A percentile compares a stretch with the other conserved stretches of the same genome.
Conservation (phyloP, 805 yeast genomes). For the Wickerhamiella parazyma region DNA sequence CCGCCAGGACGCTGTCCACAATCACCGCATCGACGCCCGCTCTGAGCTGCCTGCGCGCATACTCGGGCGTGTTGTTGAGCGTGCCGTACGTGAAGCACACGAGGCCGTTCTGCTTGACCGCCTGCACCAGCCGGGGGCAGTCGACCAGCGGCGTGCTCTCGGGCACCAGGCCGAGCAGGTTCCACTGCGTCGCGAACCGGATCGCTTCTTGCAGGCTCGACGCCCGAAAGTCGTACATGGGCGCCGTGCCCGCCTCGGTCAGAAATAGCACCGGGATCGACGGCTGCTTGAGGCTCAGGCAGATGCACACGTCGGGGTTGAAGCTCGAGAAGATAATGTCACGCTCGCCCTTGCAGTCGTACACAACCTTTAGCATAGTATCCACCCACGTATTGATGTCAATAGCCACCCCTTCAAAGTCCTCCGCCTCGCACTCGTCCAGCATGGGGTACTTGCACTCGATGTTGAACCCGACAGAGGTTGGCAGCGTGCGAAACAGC, state of each 20-base stretch:
- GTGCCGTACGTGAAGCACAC: conserved; percentile 90
- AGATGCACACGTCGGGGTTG: conserved; percentile 83
- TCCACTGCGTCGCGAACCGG: conserved; percentile 83
- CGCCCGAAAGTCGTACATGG: conserved; percentile 86
- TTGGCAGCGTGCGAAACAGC: conserved; percentile 67
- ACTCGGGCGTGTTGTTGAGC: conserved; percentile 70
- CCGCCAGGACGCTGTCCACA: conserved; percentile 87
- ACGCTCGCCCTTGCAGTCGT: conserved; percentile 63
- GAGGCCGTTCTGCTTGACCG: conserved; percentile 80
- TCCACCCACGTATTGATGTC: conserved; percentile 84
- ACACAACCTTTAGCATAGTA: conserved; percentile 66
- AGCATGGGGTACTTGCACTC: conserved; percentile 93
- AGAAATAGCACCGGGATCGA: conserved; percentile 79
- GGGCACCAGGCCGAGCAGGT: conserved; percentile 77
- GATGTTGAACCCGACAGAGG: conserved; percentile 79
- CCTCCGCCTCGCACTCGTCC: conserved; percentile 81
- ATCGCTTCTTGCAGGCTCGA: conserved; percentile 81
- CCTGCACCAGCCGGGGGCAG: conserved; percentile 80
- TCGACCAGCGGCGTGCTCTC: conserved; percentile 77
- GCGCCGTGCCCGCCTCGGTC: conserved; percentile 73
- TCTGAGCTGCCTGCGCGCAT: conserved; percentile 70
- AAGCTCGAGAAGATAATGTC: conserved; percentile 85
- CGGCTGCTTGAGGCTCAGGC: conserved; percentile 83
- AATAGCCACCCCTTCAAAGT: conserved; percentile 69
- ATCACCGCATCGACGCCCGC: conserved; percentile 98